These are phyloP conservation scores for Paraphoma sp. DNA, from an alignment of 2,329 filamentous ascomycete genomes.

Conservation along the genomic window DNA sequence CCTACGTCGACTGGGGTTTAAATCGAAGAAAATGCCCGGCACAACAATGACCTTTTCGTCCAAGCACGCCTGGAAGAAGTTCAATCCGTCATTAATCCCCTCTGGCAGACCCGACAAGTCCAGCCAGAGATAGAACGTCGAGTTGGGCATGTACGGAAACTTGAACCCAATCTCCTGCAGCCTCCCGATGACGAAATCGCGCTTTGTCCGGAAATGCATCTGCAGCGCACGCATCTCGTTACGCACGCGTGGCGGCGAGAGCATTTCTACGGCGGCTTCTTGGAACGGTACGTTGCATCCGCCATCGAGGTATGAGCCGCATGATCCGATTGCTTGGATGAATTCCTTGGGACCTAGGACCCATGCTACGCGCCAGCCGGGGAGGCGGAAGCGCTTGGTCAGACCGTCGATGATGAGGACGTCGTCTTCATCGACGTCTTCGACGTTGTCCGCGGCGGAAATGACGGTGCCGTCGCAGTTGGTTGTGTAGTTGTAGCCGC, in stretches of 20 bases:
- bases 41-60: slow-evolving; percentile 96
- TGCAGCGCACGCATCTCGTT: slow-evolving; percentile 90
- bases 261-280: slow-evolving; percentile 89
- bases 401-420: slow-evolving; percentile 95
- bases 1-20: slow-evolving; percentile 87
- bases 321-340: slow-evolving; percentile 89
- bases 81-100: slow-evolving; percentile 89
- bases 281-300: slow-evolving; percentile 96
- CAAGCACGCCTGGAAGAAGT: slow-evolving; percentile 95
- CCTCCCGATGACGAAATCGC: slow-evolving; percentile 85
- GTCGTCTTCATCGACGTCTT: slow-evolving; percentile 79
- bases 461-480: slow-evolving; percentile 91
- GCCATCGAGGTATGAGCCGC: slow-evolving; percentile 92
- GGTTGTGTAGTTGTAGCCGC: slow-evolving; percentile 89
- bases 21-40: slow-evolving; percentile 95
- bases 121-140: slow-evolving; percentile 92
- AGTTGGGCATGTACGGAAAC: slow-evolving; percentile 80
- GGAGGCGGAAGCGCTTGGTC: slow-evolving; percentile 95
- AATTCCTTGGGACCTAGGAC: slow-evolving; percentile 96
- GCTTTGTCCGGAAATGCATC: slow-evolving; percentile 88
- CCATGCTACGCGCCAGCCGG: slow-evolving; percentile 97
- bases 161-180: slow-evolving; percentile 86
- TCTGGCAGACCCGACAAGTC: slow-evolving; percentile 71
- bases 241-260: slow-evolving; percentile 82
- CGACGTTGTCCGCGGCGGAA: slow-evolving; percentile 85